Percentiles rank a stretch among this genome's conserved stretches.
These are phyloP conservation scores for Aureoboletus auriporus DNA, from an alignment of 768 basidiomycete species.

Conservation along the genomic window DNA sequence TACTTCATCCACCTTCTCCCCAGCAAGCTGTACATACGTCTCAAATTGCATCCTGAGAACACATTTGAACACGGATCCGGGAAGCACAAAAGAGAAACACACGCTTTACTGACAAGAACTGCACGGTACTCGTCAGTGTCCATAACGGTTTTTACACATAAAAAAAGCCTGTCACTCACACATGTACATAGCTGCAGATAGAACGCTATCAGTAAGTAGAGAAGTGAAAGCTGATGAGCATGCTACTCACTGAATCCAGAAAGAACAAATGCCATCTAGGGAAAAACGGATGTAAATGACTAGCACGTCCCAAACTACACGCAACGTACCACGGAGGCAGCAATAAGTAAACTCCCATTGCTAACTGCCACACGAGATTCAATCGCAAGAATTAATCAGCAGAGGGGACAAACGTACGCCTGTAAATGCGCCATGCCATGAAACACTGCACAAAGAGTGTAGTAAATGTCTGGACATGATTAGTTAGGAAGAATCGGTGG, in stretches of 20 bases:
- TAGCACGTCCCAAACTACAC: background rate
- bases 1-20: slow-evolving; percentile 38
- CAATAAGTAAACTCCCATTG: slow-evolving; percentile 43
- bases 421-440: slow-evolving; percentile 50
- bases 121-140: too few relatives aligned
- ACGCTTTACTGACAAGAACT: too few relatives aligned
- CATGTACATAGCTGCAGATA: too few relatives aligned
- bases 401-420: slow-evolving; percentile 30
- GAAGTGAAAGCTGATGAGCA: too few relatives aligned
- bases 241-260: slow-evolving; percentile 37
- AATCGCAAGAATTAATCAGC: background rate
- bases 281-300: too few relatives aligned
- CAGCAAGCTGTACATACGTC: slow-evolving; percentile 45
- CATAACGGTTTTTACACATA: too few relatives aligned
- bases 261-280: slow-evolving; percentile 31
- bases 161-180: too few relatives aligned
- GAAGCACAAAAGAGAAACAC: too few relatives aligned
- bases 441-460: slow-evolving; percentile 56
- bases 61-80: too few relatives aligned
- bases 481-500: background rate
- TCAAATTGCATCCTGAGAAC: slow-evolving; percentile 1
- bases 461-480: slow-evolving; percentile 36
- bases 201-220: too few relatives aligned
- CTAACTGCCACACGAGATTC: slow-evolving; percentile 36
- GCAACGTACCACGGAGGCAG: slow-evolving; percentile 32